Evolutionary conservation across 768 basidiomycete species (phyloP).

Genomic region (Rhizopogon salebrosus): DNA sequence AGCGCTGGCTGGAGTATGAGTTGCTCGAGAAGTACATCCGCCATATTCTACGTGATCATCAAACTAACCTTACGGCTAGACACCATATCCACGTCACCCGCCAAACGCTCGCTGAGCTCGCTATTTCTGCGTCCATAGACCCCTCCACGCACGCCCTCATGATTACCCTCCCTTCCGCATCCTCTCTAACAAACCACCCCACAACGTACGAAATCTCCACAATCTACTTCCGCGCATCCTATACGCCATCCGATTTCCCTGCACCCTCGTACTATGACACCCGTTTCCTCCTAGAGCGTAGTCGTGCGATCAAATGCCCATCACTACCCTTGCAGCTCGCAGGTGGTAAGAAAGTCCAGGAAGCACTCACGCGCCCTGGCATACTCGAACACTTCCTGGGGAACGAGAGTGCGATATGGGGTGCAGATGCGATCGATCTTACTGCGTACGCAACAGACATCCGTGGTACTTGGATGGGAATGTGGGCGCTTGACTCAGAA

Average conservation of each 20-base stretch:
- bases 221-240: slow-evolving; percentile 89
- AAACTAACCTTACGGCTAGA: slow-evolving; percentile 30
- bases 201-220: slow-evolving; percentile 65
- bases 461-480: slow-evolving; percentile 76
- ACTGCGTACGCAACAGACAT: slow-evolving; percentile 38
- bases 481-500: slow-evolving; percentile 70
- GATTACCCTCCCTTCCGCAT: slow-evolving; percentile 22
- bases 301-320: slow-evolving; percentile 89
- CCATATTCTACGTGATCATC: background rate
- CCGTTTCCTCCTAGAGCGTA: slow-evolving; percentile 75
- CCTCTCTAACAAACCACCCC: slow-evolving; percentile 13
- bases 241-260: slow-evolving; percentile 78
- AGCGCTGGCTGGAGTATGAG: slow-evolving; percentile 83
- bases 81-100: slow-evolving; percentile 71
- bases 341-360: slow-evolving; percentile 93
- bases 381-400: slow-evolving; percentile 70
- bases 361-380: slow-evolving; percentile 71
- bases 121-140: slow-evolving; percentile 49
- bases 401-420: slow-evolving; percentile 30
- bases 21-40: slow-evolving; percentile 64
- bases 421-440: slow-evolving; percentile 27
- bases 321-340: slow-evolving; percentile 89
- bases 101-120: slow-evolving; percentile 71
- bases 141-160: slow-evolving; percentile 38
- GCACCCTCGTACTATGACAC: slow-evolving; percentile 60